Percentiles rank a stretch among this genome's conserved stretches.
These are phyloP conservation scores for Starmerella potacharoeniae DNA, from an alignment of 805 yeast species.

Conservation along the genomic window DNA sequence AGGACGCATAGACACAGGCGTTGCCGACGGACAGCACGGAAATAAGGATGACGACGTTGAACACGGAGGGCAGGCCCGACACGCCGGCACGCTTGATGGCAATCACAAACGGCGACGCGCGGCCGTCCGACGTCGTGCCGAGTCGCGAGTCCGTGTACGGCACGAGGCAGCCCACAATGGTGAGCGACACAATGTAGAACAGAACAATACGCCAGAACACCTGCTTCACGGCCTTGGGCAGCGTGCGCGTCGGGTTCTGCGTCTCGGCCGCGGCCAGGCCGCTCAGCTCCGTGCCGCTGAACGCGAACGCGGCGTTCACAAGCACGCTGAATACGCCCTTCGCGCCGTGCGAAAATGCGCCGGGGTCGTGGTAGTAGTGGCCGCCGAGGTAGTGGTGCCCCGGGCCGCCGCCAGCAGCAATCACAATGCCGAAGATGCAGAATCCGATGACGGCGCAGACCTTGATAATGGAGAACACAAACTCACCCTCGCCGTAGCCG, in stretches of 20 bases:
- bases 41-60: constrained; percentile 59
- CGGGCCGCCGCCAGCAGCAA: constrained; percentile 47
- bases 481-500: constrained; percentile 65
- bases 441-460: constrained; percentile 52
- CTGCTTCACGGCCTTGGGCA: constrained; percentile 69
- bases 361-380: constrained; percentile 48
- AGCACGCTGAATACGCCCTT: constrained; percentile 65
- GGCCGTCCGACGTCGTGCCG: constrained; percentile 43
- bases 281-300: constrained; percentile 62
- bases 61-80: constrained; percentile 51
- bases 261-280: constrained; percentile 74
- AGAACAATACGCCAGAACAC: constrained; percentile 71
- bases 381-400: constrained; percentile 42
- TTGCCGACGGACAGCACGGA: constrained; percentile 65
- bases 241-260: constrained; percentile 49
- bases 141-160: constrained; percentile 47
- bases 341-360: constrained; percentile 55
- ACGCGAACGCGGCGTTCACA: constrained; percentile 67
- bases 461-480: constrained; percentile 46
- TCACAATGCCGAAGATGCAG: constrained; percentile 46
- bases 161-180: constrained; percentile 56
- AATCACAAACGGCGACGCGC: constrained; percentile 66
- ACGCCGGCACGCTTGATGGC: constrained; percentile 59
- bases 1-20: constrained; percentile 57
- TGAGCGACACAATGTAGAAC: constrained; percentile 53